phyloP scores from a whole-genome alignment of 768 basidiomycete genomes.

The Suillus subluteus region DNA sequence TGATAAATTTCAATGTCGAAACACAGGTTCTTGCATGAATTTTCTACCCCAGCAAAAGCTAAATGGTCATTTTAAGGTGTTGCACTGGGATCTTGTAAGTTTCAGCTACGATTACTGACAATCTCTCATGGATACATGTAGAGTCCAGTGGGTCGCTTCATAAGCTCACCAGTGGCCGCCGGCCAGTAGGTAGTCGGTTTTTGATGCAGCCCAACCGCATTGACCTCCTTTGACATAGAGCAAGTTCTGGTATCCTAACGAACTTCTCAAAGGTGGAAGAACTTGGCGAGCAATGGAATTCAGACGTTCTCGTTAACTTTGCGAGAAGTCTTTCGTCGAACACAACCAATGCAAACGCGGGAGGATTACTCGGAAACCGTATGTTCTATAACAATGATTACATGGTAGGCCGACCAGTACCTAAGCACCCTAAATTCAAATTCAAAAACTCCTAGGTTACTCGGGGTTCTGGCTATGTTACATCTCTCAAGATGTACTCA shows the following conservation, averaged over 20 bases:
- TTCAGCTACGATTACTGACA: not conserved
- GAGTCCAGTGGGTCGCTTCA: conserved; percentile 68
- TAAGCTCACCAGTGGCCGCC: conserved; percentile 63
- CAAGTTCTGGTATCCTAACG: conserved; percentile 58
- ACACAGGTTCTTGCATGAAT: conserved; percentile 43
- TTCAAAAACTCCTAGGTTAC: conserved; percentile 49
- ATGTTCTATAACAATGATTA: conserved; percentile 73
- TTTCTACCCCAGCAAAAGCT: not conserved
- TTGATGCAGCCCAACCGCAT: not conserved
- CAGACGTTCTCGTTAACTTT: conserved; percentile 42
- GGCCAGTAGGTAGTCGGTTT: conserved; percentile 38
- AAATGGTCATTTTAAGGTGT: conserved; percentile 10
- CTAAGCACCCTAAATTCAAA: not conserved
- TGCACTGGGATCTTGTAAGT: conserved; percentile 78
- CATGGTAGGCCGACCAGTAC: conserved; percentile 47
- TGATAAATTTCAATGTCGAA: conserved; percentile 63
- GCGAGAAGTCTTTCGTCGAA: conserved; percentile 40
- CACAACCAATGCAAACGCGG: conserved; percentile 55
- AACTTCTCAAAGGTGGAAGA: conserved; percentile 54
- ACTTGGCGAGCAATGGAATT: conserved; percentile 58
- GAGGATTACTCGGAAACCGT: conserved; percentile 56
- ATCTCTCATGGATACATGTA: conserved; percentile 27
- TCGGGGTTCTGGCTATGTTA: conserved; percentile 61
- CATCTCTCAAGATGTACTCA: conserved; percentile 67
- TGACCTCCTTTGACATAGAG: conserved; percentile 39